A percentile compares a stretch with the other conserved stretches of the same genome.
phyloP scores from a whole-genome alignment of 331 rosid genomes.

The Malus hybrid region DNA sequence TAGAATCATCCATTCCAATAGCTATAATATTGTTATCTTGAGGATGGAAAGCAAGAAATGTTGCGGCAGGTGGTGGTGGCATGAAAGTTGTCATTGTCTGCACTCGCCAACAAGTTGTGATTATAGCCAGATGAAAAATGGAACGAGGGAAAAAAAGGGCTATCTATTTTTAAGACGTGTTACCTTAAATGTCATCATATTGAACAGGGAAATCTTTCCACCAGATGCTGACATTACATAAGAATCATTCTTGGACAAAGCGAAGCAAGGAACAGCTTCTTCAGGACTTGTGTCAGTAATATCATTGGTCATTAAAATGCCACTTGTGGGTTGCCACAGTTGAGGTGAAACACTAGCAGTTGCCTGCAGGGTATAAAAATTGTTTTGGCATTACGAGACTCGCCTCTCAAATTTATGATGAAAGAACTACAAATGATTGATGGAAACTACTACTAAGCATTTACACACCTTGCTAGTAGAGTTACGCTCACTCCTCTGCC shows the following conservation, averaged over 20 bases:
- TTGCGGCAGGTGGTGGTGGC: conserved; percentile 95
- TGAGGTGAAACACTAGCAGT: conserved; percentile 67
- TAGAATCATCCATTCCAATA: conserved; percentile 88
- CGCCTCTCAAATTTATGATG: neutral
- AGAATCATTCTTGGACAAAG: conserved; percentile 83
- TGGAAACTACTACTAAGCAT: conserved; percentile 10
- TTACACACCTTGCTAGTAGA: conserved; percentile 60
- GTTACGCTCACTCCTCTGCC: conserved; percentile 84
- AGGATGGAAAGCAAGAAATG: conserved; percentile 90
- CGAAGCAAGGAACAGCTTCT: conserved; percentile 84
- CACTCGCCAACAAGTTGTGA: conserved; percentile 23
- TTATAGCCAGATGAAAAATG: conserved; percentile 11
- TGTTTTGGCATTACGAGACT: conserved; percentile 3
- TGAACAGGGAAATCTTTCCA: conserved; percentile 79
- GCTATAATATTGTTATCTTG: conserved; percentile 89
- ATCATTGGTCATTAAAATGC: conserved; percentile 83
- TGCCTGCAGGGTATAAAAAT: conserved; percentile 47
- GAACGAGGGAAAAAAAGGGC: neutral
- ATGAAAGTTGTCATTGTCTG: conserved; percentile 94
- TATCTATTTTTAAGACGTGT: neutral
- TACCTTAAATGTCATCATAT: conserved; percentile 97
- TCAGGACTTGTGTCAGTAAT: conserved; percentile 62
- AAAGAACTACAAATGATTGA: conserved; percentile 5
- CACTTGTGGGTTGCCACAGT: conserved; percentile 87
- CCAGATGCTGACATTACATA: conserved; percentile 97